Conservation (phyloP, 1,284 basidiomycete genomes). For the Ustilago sp. region DNA sequence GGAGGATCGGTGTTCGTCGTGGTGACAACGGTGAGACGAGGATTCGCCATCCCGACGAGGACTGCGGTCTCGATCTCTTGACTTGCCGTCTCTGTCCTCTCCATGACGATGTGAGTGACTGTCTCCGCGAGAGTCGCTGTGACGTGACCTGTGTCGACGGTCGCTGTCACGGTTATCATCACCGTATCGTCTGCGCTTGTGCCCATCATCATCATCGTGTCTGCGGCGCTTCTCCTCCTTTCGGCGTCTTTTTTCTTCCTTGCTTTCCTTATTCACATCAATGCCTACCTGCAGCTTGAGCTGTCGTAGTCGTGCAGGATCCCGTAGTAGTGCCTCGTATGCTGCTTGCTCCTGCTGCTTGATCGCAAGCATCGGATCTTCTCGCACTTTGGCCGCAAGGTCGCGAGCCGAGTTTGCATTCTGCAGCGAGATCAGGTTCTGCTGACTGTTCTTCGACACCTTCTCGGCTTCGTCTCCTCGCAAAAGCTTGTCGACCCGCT, state of each 20-base stretch:
- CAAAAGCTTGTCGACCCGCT: slow-evolving; percentile 94
- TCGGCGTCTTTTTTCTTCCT: slow-evolving; percentile 70
- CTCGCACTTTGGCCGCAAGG: slow-evolving; percentile 89
- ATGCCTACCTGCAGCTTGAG: slow-evolving; percentile 75
- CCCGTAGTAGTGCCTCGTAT: slow-evolving; percentile 87
- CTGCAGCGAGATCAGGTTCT: slow-evolving; percentile 47
- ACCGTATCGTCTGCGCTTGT: slow-evolving; percentile 11
- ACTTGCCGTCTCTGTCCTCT: slow-evolving; percentile 59
- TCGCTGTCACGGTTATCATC: slow-evolving; percentile 15
- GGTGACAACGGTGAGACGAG: slow-evolving; percentile 26
- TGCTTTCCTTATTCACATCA: slow-evolving; percentile 72
- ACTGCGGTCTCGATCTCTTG: slow-evolving; percentile 17
- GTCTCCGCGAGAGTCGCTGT: slow-evolving; percentile 13
- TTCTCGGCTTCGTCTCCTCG: slow-evolving; percentile 82
- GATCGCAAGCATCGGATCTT: slow-evolving; percentile 94
- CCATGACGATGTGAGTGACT: slow-evolving; percentile 53
- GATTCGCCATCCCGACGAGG: slow-evolving; percentile 29
- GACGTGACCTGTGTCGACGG: slow-evolving; percentile 9
- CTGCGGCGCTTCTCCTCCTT: slow-evolving; percentile 74
- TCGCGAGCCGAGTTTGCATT: slow-evolving; percentile 87
- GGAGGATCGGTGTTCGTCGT: slow-evolving; percentile 31
- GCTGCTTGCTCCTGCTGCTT: slow-evolving; percentile 97
- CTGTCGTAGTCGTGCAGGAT: slow-evolving; percentile 82
- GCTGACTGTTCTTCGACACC: slow-evolving; percentile 56
- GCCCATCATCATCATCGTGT: slow-evolving; percentile 17